Base-by-base conservation (phyloP, 164 flowering plant genomes). In the Cinnamomum chago region DNA sequence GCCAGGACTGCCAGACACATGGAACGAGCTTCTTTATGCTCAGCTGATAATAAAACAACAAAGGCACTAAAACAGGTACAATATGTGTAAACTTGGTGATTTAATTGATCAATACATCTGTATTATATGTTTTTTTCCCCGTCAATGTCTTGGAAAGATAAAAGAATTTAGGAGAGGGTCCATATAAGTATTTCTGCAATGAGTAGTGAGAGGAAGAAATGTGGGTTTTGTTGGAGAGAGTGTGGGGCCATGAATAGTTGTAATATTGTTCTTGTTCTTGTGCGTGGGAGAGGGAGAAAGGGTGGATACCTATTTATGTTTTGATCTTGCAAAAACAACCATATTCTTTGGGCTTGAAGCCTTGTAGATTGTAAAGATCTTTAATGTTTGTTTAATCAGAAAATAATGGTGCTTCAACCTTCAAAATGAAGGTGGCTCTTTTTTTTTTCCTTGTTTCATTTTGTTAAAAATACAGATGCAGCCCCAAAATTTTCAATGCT, bases 1-100 rank as follows among this genome's bases (percentile, higher is more conserved):
- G 35, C 99, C 99, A 0, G 99, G 99, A 2, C 97, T 95, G n/a
- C 99, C 99, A 0, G 99, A 95, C 75, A 30, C 85, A 0, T 95
- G 99, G 99, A 95, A 95, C 50, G 99, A 95, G 87, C 83, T 93
- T 51, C 86, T 95, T 25, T 95, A 90, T 76, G 93, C 93, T 0
- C 86, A 90, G 81, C 76, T 95, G 15, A 70, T 92, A 51, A 78
- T 88, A 22, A 86, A 80, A 73, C 84, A 80, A 4, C 62, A 30
- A 28, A 67, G 47, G 15, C 69, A 67, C 69, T 67, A 17, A 67
- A 64, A 64, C 28, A 64, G 67, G 28, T 64, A 64, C 10, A 67
- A 14, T 13, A 7, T 67, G 15, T n/a, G 18, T 14, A 67, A 6
- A 20, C 33, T 17, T 17, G 69, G 69, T 67, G 40, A 67, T 67